phyloP scores from a whole-genome alignment of 2,329 filamentous ascomycete genomes.

The Hortaea sp. region DNA sequence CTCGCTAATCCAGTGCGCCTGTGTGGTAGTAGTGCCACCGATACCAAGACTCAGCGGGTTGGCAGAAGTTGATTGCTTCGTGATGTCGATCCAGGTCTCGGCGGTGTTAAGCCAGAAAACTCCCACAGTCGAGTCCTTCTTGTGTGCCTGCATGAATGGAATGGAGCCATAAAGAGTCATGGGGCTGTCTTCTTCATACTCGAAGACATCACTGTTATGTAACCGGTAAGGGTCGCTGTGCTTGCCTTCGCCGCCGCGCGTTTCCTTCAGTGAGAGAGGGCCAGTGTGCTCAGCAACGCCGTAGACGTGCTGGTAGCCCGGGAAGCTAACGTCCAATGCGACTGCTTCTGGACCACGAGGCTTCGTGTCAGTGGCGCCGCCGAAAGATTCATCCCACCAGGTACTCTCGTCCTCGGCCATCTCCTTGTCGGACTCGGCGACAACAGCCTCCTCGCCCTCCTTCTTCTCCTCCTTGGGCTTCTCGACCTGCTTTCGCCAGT shows the following conservation, averaged over 20 bases:
- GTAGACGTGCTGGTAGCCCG: constrained; percentile 83
- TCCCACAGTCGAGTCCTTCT: constrained; percentile 84
- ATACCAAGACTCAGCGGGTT: constrained; percentile 71
- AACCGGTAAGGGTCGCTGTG: constrained; percentile 84
- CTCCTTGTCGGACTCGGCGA: constrained; percentile 29
- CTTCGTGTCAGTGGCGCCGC: constrained; percentile 89
- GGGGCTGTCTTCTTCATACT: constrained; percentile 91
- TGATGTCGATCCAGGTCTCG: constrained; percentile 94
- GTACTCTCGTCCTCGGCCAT: constrained; percentile 68
- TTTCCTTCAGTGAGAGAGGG: constrained; percentile 78
- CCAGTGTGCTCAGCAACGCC: constrained; percentile 92
- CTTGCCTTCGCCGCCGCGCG: constrained; percentile 75
- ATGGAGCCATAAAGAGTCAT: constrained; percentile 99
- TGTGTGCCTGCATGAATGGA: constrained; percentile 95
- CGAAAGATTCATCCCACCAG: constrained; percentile 97
- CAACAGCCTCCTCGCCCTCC: constrained; percentile 34
- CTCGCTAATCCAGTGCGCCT: constrained; percentile 97
- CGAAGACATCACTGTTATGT: constrained; percentile 96
- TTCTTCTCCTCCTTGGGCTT: constrained; percentile 50
- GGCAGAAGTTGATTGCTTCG: constrained; percentile 61
- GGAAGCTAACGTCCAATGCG: constrained; percentile 82
- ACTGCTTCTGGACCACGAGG: constrained; percentile 91
- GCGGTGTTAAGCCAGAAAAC: constrained; percentile 97
- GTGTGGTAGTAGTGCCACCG: constrained; percentile 60
- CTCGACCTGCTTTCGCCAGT: constrained; percentile 85